These are phyloP conservation scores for Trichosanthes cucumerina DNA, from an alignment of 306 rosid species.

Conservation along the genomic window DNA sequence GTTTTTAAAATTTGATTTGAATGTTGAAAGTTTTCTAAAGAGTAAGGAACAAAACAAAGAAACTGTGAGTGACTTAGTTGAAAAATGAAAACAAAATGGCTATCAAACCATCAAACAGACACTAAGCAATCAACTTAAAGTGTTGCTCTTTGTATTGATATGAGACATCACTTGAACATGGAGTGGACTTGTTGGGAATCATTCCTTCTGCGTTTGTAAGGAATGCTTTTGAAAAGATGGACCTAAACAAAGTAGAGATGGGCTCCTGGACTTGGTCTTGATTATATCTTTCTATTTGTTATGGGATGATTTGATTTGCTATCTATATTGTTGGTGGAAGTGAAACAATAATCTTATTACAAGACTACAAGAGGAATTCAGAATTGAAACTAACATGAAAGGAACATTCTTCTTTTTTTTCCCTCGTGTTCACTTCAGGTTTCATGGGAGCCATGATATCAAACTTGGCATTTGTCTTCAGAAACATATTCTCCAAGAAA, in stretches of 20 bases:
- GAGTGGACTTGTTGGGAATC: background rate
- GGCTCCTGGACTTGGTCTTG: too few relatives aligned
- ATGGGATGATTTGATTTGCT: background rate
- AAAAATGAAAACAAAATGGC: too few relatives aligned
- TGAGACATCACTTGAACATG: background rate
- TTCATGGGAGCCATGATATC: conserved; percentile 98
- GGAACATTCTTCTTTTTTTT: background rate
- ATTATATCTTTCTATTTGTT: background rate
- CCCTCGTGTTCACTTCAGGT: conserved; percentile 32
- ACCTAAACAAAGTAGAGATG: background rate
- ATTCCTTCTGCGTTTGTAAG: background rate
- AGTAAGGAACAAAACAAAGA: background rate
- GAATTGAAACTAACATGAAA: background rate
- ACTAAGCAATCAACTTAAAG: background rate
- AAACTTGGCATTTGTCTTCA: conserved; percentile 74
- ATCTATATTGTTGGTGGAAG: background rate
- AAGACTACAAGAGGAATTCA: background rate
- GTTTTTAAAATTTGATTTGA: background rate
- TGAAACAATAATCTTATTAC: background rate
- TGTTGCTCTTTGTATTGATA: background rate
- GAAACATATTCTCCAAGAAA: conserved; percentile 74
- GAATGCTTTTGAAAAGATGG: background rate
- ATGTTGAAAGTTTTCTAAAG: background rate
- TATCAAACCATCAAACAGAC: background rate
- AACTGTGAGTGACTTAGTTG: too few relatives aligned